Conservation (phyloP, 2,329 filamentous ascomycete species). For the Tolypocladium inflatum region DNA sequence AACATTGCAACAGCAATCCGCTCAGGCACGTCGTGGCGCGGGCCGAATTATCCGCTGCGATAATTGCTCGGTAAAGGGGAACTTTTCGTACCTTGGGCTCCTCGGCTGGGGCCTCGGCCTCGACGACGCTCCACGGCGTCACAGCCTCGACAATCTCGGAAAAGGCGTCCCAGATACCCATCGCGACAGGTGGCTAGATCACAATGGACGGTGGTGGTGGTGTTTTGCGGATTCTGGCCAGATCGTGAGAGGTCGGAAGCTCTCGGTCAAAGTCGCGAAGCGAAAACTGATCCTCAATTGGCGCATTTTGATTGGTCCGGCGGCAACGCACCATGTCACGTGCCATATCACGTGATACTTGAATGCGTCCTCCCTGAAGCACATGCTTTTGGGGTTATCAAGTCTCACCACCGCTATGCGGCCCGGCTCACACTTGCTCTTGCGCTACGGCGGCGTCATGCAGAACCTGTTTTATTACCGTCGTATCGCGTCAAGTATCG, state of each 20-base stretch:
- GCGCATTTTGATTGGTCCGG: conserved; percentile 35
- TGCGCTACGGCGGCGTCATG: neutral
- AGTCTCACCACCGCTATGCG: neutral
- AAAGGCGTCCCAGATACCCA: conserved; percentile 60
- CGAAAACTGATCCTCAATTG: conserved; percentile 41
- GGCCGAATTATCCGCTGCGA: neutral
- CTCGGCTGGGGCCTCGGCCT: conserved; percentile 61
- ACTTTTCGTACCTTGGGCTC: conserved; percentile 41
- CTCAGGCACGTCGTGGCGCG: neutral
- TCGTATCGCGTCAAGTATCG: neutral
- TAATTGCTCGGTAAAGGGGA: neutral
- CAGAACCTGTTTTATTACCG: neutral
- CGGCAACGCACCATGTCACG: conserved; percentile 13
- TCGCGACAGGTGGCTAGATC: conserved; percentile 33
- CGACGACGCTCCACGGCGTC: conserved; percentile 53
- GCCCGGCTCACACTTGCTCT: neutral
- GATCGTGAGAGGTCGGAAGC: conserved; percentile 29
- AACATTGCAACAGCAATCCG: neutral
- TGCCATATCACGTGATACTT: conserved; percentile 2
- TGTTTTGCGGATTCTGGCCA: conserved; percentile 21
- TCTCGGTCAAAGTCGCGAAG: conserved; percentile 29
- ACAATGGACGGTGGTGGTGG: conserved; percentile 32
- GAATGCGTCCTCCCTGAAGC: neutral
- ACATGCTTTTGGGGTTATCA: neutral
- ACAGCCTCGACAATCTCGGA: conserved; percentile 56